Base-by-base conservation (phyloP, 148 eudicot genomes). In the Bassia scoparia region DNA sequence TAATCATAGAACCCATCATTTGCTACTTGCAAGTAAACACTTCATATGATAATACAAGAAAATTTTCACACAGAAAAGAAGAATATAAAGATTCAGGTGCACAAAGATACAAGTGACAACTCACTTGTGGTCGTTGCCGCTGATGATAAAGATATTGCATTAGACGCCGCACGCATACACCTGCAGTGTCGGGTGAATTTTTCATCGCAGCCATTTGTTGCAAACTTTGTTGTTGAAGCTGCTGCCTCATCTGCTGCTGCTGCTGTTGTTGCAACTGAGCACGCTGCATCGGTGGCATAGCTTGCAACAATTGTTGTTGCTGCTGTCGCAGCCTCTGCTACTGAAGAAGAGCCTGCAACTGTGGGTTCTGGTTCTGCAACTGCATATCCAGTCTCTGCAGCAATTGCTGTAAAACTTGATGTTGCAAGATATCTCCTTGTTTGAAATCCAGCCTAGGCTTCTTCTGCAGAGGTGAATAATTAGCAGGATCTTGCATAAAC, bases 121-220 rank as follows among this genome's bases (percentile, higher is more conserved):
- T 88, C 83, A 94, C 98, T 69, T 83, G 54, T 27, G 97, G 97
- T 7, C 91, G 81, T 69, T 89, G 97, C 54, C 93, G 76, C 82
- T 91, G 98, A 76, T 94, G 98, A 83, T 87, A 94, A 29, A 94
- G 79, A 71, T 91, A 91, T 69, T 95, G 97, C 98, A 95, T 95
- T 55, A 95, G 80, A 37, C 96, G 83, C 5, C 97, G 87, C 29
- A 96, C 89, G 80, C 98, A 95, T 18, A 95, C 88, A 68, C 93
- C 96, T 63, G 84, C 92, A 55, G 86, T 77, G 26, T 95, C 98
- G 78, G 78, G 79, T 15, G 91, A 90, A 38, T 83, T 84, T 78
- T 95, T 95, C 76, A 87, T 78, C 50, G 83, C 77, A 70, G 89
- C 78, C 73, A 76, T 77, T 17, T 89, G 90, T 74, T 87, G 98